These are phyloP conservation scores for Physaria fendleri DNA, from an alignment of 345 rosid genomes.

Conservation along the genomic window DNA sequence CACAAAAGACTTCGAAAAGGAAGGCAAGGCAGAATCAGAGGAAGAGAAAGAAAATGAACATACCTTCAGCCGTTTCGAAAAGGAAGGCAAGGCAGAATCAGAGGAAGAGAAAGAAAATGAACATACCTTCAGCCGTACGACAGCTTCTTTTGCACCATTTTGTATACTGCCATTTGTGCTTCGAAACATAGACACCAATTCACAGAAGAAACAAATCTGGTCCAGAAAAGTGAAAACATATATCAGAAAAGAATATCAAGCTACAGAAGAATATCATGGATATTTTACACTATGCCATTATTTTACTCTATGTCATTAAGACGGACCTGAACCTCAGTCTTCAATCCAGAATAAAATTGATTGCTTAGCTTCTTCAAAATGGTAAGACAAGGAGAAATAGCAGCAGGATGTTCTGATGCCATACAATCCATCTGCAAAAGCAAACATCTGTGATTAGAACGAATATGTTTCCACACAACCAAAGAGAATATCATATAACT, in stretches of 20 bases:
- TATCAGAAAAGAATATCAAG: background rate
- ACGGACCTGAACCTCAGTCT: conserved; percentile 64
- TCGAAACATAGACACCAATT: conserved; percentile 53
- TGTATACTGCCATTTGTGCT: conserved; percentile 53
- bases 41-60: conserved; percentile 10
- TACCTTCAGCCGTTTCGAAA: conserved; percentile 66
- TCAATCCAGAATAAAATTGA: conserved; percentile 42
- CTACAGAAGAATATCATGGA: background rate
- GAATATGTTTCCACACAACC: background rate
- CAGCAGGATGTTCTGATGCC: conserved; percentile 47
- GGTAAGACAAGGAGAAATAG: conserved; percentile 52
- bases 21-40: background rate
- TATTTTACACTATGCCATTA: too few relatives aligned
- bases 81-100: background rate
- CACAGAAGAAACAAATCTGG: conserved; percentile 59
- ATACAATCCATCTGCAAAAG: conserved; percentile 52
- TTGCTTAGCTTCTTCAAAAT: conserved; percentile 57
- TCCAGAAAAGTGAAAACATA: conserved; percentile 16
- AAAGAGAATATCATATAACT: background rate
- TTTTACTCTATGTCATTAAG: conserved; percentile 2
- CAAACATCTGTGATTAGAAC: conserved; percentile 16
- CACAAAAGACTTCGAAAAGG: background rate
- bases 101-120: background rate
- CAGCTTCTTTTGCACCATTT: conserved; percentile 62
- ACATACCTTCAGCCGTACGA: conserved; percentile 67